Percentiles rank a stretch among this genome's conserved stretches.
phyloP scores from a whole-genome alignment of 371 early-diverging fungal species.

The Syncephalis fuscata region DNA sequence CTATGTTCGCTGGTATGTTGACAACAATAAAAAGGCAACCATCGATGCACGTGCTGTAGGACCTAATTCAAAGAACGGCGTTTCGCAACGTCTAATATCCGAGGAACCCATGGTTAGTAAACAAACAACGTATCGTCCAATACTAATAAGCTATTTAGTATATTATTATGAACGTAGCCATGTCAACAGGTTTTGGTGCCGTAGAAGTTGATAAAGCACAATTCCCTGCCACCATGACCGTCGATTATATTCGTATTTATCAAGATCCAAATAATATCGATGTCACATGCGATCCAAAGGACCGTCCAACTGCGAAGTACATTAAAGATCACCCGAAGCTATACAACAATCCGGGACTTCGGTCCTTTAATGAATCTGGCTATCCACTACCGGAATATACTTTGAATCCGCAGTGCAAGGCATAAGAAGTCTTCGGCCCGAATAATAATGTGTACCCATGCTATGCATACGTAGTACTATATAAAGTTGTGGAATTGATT shows the following conservation, averaged over 20 bases:
- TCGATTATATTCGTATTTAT: constrained; percentile 30
- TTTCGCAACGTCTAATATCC: constrained; percentile 3
- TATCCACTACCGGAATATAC: constrained; percentile 7
- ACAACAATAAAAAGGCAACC: constrained; percentile 2
- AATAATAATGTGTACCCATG: no score
- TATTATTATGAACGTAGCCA: constrained; percentile 20
- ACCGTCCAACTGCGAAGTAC: constrained; percentile 26
- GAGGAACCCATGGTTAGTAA: constrained; percentile 4
- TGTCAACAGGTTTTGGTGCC: constrained; percentile 18
- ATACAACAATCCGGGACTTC: constrained; percentile 9
- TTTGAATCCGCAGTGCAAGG: not conserved
- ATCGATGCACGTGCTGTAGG: constrained; percentile 4
- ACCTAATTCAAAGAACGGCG: constrained; percentile 1
- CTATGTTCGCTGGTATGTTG: constrained; percentile 4
- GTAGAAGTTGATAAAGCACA: constrained; percentile 15
- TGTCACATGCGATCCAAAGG: constrained; percentile 28
- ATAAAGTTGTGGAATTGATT: no score
- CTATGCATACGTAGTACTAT: no score
- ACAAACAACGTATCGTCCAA: no score
- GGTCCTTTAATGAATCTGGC: constrained; percentile 9
- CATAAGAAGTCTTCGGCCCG: not conserved
- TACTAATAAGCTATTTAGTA: not conserved
- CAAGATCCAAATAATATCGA: constrained; percentile 26
- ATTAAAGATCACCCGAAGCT: constrained; percentile 15
- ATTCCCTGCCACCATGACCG: constrained; percentile 19